These are phyloP conservation scores for Hyphodiscus sp. DNA, from an alignment of 2,329 filamentous ascomycete species.

Conservation along the genomic window DNA sequence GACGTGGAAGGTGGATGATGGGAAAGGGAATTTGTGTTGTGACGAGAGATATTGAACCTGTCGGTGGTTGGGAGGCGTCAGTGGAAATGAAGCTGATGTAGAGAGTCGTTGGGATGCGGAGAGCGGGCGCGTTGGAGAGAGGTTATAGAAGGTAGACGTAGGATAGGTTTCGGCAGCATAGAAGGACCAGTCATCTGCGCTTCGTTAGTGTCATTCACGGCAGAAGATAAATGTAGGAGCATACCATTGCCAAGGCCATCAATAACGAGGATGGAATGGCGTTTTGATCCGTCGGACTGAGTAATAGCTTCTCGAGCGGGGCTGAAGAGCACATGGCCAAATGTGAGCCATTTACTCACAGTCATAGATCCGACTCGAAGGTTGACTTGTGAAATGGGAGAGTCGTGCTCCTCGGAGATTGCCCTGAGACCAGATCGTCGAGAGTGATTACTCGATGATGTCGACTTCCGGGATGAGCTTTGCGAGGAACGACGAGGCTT, in stretches of 20 bases:
- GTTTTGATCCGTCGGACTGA: slow-evolving; percentile 45
- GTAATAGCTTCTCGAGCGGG: slow-evolving; percentile 67
- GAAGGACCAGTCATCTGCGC: slow-evolving; percentile 71
- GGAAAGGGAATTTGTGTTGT: slow-evolving; percentile 65
- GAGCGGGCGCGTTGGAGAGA: slow-evolving; percentile 50
- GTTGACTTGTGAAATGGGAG: slow-evolving; percentile 64
- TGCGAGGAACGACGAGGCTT: slow-evolving; percentile 9
- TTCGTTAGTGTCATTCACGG: slow-evolving; percentile 7
- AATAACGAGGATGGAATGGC: slow-evolving; percentile 64
- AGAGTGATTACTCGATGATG: slow-evolving; percentile 17
- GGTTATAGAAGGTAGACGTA: slow-evolving; percentile 67
- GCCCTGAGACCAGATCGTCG: slow-evolving; percentile 13
- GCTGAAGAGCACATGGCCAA: slow-evolving; percentile 77
- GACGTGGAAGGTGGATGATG: slow-evolving; percentile 66
- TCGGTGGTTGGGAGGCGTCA: slow-evolving; percentile 63
- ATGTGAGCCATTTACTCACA: slow-evolving; percentile 82
- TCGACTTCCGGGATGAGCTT: slow-evolving; percentile 16
- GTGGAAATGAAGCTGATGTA: slow-evolving; percentile 41
- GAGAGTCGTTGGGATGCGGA: slow-evolving; percentile 35
- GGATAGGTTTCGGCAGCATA: slow-evolving; percentile 78
- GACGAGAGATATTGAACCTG: slow-evolving; percentile 60
- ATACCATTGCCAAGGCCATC: slow-evolving; percentile 71
- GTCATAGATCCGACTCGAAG: slow-evolving; percentile 75
- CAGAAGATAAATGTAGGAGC: slow-evolving; percentile 2
- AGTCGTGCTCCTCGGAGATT: slow-evolving; percentile 43